A percentile compares a stretch with the other conserved stretches of the same genome.
Conservation (phyloP, 116 monocot genomes). For the Zostera marina region DNA sequence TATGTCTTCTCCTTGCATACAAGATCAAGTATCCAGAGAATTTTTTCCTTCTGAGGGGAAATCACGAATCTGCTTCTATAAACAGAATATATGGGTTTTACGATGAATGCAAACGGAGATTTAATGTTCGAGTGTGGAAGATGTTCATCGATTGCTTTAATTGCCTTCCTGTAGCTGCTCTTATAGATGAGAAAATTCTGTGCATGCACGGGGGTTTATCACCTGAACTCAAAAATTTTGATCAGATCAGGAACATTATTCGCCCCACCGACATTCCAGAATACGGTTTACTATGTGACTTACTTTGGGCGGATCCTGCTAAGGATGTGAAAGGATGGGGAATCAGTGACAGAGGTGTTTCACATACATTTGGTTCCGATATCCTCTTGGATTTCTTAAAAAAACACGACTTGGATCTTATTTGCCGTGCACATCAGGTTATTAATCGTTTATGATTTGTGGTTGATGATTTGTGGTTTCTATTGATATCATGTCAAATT, state of each 20-base stretch:
- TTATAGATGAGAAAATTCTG: constrained; percentile 84
- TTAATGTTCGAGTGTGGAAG: constrained; percentile 74
- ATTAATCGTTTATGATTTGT: neutral
- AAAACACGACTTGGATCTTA: constrained; percentile 70
- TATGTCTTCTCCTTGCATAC: constrained; percentile 78
- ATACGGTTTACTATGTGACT: constrained; percentile 69
- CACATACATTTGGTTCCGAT: constrained; percentile 80
- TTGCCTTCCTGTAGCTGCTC: constrained; percentile 79
- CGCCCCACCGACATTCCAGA: constrained; percentile 81
- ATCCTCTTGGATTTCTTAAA: constrained; percentile 57
- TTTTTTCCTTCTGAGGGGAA: constrained; percentile 70
- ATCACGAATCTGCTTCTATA: constrained; percentile 82
- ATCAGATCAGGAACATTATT: constrained; percentile 48
- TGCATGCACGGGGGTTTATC: constrained; percentile 96
- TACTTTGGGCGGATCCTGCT: constrained; percentile 87
- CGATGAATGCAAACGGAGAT: constrained; percentile 85
- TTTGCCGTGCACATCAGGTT: constrained; percentile 89
- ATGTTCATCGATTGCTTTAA: constrained; percentile 83
- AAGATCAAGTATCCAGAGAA: constrained; percentile 86
- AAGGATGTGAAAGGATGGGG: constrained; percentile 68
- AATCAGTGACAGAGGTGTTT: constrained; percentile 87
- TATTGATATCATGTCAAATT: neutral
- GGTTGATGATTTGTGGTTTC: neutral
- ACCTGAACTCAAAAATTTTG: constrained; percentile 59
- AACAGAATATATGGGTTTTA: constrained; percentile 87